Percentiles rank a stretch among this genome's conserved stretches.
Evolutionary conservation across 2,329 filamentous ascomycete species (phyloP).

Genomic region (Colletotrichum graminicola): DNA sequence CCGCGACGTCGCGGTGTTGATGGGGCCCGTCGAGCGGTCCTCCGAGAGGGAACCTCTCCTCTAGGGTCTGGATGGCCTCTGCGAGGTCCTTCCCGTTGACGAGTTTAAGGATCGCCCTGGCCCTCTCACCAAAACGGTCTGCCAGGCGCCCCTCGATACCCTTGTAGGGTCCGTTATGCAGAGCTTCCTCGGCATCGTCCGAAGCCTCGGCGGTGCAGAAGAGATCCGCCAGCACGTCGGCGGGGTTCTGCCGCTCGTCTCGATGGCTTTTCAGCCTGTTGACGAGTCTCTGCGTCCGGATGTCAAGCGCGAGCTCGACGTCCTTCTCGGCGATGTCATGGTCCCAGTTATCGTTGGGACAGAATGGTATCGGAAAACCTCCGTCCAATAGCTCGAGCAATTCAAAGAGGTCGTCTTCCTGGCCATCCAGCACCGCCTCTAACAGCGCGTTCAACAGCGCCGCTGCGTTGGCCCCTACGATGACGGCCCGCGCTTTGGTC

Average conservation of each 20-base stretch:
- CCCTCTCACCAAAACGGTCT: conserved; percentile 10
- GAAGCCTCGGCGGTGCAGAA: conserved; percentile 27
- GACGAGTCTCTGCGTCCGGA: conserved; percentile 54
- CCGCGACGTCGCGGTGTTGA: not conserved
- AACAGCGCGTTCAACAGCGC: conserved; percentile 49
- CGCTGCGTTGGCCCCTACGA: conserved; percentile 53
- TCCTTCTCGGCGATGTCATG: conserved; percentile 41
- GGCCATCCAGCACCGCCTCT: conserved; percentile 23
- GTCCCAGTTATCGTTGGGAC: conserved; percentile 27
- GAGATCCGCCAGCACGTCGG: conserved; percentile 12
- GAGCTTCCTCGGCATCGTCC: conserved; percentile 14
- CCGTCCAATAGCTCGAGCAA: conserved; percentile 51
- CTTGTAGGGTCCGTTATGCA: conserved; percentile 26
- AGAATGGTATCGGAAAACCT: conserved; percentile 48
- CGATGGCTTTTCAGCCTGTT: conserved; percentile 43
- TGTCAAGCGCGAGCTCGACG: conserved; percentile 49
- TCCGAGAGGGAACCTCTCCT: conserved; percentile 19
- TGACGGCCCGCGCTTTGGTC: conserved; percentile 32
- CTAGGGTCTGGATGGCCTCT: conserved; percentile 30
- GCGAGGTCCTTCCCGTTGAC: conserved; percentile 18
- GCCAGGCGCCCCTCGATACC: conserved; percentile 5
- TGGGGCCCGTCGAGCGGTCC: not conserved
- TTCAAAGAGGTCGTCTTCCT: conserved; percentile 41
- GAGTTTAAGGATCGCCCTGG: conserved; percentile 3
- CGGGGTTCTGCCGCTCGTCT: not conserved